Percentiles rank a stretch among this genome's conserved stretches.
Conservation (phyloP, 148 eudicot genomes). For the Heliamphora exappendiculata region DNA sequence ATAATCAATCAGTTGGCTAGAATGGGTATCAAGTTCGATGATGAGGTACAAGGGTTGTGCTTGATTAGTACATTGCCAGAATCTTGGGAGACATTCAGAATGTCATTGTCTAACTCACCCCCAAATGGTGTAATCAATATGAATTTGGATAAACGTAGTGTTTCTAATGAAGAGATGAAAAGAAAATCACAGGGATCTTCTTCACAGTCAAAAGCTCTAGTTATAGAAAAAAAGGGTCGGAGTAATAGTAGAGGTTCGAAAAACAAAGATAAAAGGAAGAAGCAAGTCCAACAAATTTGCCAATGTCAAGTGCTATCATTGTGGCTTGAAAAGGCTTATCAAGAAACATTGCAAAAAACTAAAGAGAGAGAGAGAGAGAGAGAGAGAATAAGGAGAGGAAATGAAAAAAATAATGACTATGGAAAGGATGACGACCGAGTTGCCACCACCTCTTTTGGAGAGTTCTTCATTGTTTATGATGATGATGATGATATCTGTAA, state of each 20-base stretch:
- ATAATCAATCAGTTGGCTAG: no score
- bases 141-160: constrained; percentile 9
- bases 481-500: no score
- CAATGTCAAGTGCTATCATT: not conserved
- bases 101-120: no score
- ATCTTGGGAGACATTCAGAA: no score
- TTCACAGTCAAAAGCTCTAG: not conserved
- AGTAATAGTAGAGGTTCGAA: not conserved
- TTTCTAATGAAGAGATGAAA: constrained; percentile 15
- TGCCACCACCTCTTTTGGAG: not conserved
- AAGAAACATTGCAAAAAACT: not conserved
- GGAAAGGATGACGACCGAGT: not conserved
- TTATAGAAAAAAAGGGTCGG: not conserved
- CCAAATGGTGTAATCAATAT: no score
- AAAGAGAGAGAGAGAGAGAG: not conserved
- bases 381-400: not conserved
- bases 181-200: constrained; percentile 2
- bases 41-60: no score
- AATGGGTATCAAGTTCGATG: no score
- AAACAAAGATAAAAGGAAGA: not conserved
- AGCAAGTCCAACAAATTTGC: not conserved
- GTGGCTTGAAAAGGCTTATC: not conserved
- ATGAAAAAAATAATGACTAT: not conserved
- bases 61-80: no score
- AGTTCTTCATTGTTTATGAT: constrained; percentile 2